Evolutionary conservation across 805 yeast species (phyloP), one percentile per base, ranked within the genome.

Genomic region (Suhomyces prunicola): DNA sequence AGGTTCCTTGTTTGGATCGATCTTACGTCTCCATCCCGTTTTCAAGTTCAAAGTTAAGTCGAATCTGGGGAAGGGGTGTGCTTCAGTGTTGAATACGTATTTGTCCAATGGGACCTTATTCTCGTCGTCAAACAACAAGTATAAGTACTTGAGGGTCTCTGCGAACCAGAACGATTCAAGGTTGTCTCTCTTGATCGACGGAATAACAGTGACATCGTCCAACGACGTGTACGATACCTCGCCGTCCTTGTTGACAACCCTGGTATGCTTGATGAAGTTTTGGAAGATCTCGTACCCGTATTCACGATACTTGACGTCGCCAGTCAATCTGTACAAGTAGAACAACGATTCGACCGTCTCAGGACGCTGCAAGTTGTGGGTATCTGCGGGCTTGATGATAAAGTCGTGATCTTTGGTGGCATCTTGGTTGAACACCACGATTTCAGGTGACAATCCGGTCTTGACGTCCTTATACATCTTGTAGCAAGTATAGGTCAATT

Each of bases 161-260:
- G 97, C 92, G 48, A 89, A 77, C 97, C 97, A 92, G 76, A 90
- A 90, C 19, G 96, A 86, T 70, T 91, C 97, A 83, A 88, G 82
- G 64, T 88, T 89, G 68, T 92, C 94, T 50, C 79, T 70, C 56
- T 66, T 67, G 19, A 65, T 63, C 2, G 92, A 84, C 33, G 85
- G 83, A 6, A 72, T 57, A 2, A 61, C 57, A 1, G 88, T 82
- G 46, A 90, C 92, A 65, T 88, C 89, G 48, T 79, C 72, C 57
- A 91, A 70, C 7, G 88, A 81, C 1, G 90, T 78, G 67, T 83
- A 91, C 4, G 77, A 64, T n/a, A 66, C 66, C 50, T 74, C 79
- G 22, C 78, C 81, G 26, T 72, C 72, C 6, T 68, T 64, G 44
- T 73, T 71, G 42, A 57, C 63, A 8, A 85, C 74, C 57, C 75